A percentile compares a stretch with the other conserved stretches of the same genome.
Conservation (phyloP, 306 rosid species). For the Corylus americana region DNA sequence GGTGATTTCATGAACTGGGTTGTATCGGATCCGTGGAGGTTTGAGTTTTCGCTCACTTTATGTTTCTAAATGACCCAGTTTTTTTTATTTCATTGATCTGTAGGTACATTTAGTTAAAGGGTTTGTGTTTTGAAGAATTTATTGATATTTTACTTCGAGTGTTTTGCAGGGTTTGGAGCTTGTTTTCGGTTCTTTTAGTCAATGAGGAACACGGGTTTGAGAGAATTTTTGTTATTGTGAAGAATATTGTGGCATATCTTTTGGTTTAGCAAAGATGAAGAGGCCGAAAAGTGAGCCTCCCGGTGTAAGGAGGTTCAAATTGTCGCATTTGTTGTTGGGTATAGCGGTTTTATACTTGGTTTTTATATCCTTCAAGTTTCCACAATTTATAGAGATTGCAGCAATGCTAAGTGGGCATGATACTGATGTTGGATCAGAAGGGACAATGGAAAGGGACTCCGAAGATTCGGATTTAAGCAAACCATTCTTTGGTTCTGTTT, state of each 20-base stretch:
- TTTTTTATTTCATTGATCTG: slow-evolving; percentile 18
- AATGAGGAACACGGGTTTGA: slow-evolving; percentile 28
- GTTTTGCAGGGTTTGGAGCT: slow-evolving; percentile 17
- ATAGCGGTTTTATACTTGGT: slow-evolving; percentile 73
- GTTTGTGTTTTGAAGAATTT: slow-evolving; percentile 25
- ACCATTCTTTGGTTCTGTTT: slow-evolving; percentile 59
- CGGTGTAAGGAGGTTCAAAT: slow-evolving; percentile 63
- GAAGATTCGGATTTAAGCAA: slow-evolving; percentile 61
- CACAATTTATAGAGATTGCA: slow-evolving; percentile 60
- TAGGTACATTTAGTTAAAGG: slow-evolving; percentile 15
- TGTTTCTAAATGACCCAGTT: neutral
- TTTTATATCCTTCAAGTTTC: slow-evolving; percentile 74
- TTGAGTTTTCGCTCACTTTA: slow-evolving; percentile 12
- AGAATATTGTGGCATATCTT: slow-evolving; percentile 24
- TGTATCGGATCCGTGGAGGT: slow-evolving; percentile 19
- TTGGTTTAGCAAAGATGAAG: slow-evolving; percentile 52
- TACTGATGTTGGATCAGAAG: slow-evolving; percentile 44
- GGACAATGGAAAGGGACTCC: slow-evolving; percentile 31
- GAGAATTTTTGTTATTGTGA: slow-evolving; percentile 36
- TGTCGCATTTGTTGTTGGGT: slow-evolving; percentile 72
- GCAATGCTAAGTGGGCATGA: slow-evolving; percentile 78
- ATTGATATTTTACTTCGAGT: neutral
- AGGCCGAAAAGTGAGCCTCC: slow-evolving; percentile 67
- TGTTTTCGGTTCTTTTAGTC: slow-evolving; percentile 29
- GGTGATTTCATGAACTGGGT: slow-evolving; percentile 39